phyloP scores from a whole-genome alignment of 768 basidiomycete genomes.

The Hygrocybe coccinea region DNA sequence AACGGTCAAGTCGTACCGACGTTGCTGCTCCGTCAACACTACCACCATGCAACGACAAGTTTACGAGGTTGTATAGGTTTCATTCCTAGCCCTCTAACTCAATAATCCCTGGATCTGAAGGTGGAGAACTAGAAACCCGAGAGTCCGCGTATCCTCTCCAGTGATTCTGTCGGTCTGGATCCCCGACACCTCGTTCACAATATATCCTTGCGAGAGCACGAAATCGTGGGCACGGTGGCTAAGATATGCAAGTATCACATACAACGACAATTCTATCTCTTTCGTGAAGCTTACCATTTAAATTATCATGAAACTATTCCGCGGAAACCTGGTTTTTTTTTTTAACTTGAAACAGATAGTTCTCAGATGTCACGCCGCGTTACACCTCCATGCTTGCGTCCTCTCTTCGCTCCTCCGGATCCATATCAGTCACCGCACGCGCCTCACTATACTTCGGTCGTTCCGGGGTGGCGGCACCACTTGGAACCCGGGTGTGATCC shows the following conservation, averaged over 20 bases:
- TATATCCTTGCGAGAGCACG: background rate
- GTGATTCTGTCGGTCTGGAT: background rate
- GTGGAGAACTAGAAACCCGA: background rate
- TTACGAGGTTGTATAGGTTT: background rate
- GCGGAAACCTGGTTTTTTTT: too few relatives aligned
- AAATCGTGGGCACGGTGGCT: background rate
- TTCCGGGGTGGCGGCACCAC: too few relatives aligned
- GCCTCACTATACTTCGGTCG: too few relatives aligned
- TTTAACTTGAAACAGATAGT: too few relatives aligned
- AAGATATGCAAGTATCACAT: conserved; percentile 1
- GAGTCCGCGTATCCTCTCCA: background rate
- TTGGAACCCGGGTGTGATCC: too few relatives aligned
- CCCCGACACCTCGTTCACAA: background rate
- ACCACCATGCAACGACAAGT: background rate
- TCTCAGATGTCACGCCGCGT: too few relatives aligned
- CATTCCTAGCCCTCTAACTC: background rate
- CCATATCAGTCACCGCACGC: too few relatives aligned
- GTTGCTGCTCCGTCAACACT: background rate
- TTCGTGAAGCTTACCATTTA: too few relatives aligned
- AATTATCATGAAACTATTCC: too few relatives aligned
- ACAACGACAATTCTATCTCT: too few relatives aligned
- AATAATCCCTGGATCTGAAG: background rate
- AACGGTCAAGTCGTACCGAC: background rate
- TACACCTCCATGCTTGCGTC: too few relatives aligned
- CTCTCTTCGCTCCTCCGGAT: too few relatives aligned